Evolutionary conservation across 768 basidiomycete species (phyloP), one percentile per base, ranked within the genome.

Genomic region (Leccinum boreale): DNA sequence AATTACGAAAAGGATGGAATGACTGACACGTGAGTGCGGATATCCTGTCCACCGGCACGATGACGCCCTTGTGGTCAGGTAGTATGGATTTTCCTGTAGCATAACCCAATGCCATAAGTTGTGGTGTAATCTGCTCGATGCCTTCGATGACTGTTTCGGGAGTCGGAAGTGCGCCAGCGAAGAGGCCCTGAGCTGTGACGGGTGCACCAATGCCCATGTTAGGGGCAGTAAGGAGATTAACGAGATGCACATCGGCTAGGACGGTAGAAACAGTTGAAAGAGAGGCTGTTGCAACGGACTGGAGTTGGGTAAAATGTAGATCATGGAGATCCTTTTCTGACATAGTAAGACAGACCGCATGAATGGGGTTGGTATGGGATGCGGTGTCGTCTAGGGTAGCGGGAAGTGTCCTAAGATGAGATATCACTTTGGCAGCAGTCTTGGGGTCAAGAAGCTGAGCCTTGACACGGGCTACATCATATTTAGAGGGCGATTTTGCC

Each of bases 21-120:
- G n/a, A 31, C 87, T 68, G 69, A 92, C 90, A 93, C 14, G 90
- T 91, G 26, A 93, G 73, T 23, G 88, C 80, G 11, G 88, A 90
- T 69, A 93, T 81, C 50, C 91, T 78, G 67, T 93, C 91, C 0
- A 77, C 81, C 1, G 91, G 92, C 3, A 89, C 90, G 63, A 85
- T 79, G 48, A 90, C 70, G 1, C 84, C 86, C 60, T 75, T 78
- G 68, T 93, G 91, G 60, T 89, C 83, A 5, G 89, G 87, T 21
- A 79, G 47, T 19, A 92, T 69, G 2, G 81, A 77, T 63, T 76
- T 79, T 21, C 90, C 88, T 4, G 87, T 87, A 5, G 90, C 88
- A 68, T 82, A 92, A 11, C 90, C 89, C 24, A 93, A 70, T 0
- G 86, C 83, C 84, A 93, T 81, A 35, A 93, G 77, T 64, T 90